Evolutionary conservation across 768 basidiomycete genomes (phyloP), one percentile per base, ranked within the genome.

Genomic region (Mycena polygramma): DNA sequence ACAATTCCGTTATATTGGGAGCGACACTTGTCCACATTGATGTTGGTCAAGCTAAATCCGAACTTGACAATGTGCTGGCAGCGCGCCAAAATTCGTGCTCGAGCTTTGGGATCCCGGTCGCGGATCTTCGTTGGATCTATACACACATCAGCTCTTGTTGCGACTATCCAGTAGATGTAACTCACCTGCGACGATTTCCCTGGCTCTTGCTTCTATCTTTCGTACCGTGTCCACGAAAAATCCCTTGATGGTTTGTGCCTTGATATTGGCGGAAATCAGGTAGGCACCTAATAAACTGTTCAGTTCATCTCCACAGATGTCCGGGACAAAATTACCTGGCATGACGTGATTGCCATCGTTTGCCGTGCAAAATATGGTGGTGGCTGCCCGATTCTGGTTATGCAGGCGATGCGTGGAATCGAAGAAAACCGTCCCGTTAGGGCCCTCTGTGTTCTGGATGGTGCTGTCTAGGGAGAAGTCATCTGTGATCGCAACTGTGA

Each of bases 391-490:
- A 26, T 70, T 70, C 13, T 70, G 57, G 15, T 65, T 70, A 3
- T 46, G 69, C 4, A 70, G 22, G 10, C 57, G 69, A 45, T 70
- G 69, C 0, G 63, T 65, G 0, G 63, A 64, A 46, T 70, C 69
- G 0, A 70, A 36, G 14, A 70, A 70, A 1, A 70, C 2, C 1
- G 37, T 39, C 9, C 68, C 68, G 19, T 69, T 59, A 0, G 46
- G 61, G 2, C 13, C 69, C 0, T 2, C 48, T 1, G 57, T 65
- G 20, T 70, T 65, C 20, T 37, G 9, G 15, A 70, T 60, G 0
- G 45, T 52, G 46, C 69, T 70, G n/a, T 70, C 63, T 26, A 70
- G 35, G 1, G 69, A 70, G 22, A 64, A 70, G 22, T 70, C 48
- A 48, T 65, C 52, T 35, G 63, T 70, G 14, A 70, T 70, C 2